These are phyloP conservation scores for Dinochytrium kinnereticum DNA, from an alignment of 371 early-diverging fungal genomes.

Conservation along the genomic window DNA sequence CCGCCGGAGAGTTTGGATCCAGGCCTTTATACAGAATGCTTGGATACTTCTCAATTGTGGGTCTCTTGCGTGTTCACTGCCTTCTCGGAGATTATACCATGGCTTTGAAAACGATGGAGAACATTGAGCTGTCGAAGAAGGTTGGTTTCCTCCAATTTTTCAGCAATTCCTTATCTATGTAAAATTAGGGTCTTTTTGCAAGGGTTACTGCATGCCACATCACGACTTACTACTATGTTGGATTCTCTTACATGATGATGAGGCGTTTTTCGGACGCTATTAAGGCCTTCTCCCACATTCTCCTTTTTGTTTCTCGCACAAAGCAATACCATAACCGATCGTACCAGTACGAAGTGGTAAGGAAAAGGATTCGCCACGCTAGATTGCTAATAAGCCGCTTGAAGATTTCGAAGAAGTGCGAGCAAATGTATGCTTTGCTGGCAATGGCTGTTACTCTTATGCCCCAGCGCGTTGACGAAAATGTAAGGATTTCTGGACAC, in stretches of 20 bases:
- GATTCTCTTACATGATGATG: slow-evolving; percentile 98
- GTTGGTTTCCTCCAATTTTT: slow-evolving; percentile 24
- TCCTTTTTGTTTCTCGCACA: slow-evolving; percentile 87
- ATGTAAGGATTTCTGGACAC: slow-evolving; percentile 28
- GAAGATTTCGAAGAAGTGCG: slow-evolving; percentile 83
- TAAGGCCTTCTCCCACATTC: slow-evolving; percentile 87
- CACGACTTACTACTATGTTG: slow-evolving; percentile 94
- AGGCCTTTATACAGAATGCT: slow-evolving; percentile 88
- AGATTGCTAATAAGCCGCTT: background rate
- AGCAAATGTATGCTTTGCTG: slow-evolving; percentile 87
- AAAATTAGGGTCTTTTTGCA: slow-evolving; percentile 77
- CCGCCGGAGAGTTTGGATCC: slow-evolving; percentile 50
- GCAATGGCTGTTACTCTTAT: slow-evolving; percentile 89
- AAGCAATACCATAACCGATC: slow-evolving; percentile 92
- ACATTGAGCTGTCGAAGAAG: slow-evolving; percentile 90
- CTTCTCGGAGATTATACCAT: slow-evolving; percentile 92
- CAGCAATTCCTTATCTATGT: background rate
- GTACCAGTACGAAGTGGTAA: slow-evolving; percentile 88
- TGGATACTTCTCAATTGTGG: slow-evolving; percentile 95
- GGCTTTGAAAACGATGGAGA: slow-evolving; percentile 94
- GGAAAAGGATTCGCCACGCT: slow-evolving; percentile 8
- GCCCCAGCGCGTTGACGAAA: slow-evolving; percentile 93
- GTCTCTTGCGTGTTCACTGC: slow-evolving; percentile 92
- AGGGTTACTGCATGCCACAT: slow-evolving; percentile 95
- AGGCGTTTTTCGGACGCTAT: slow-evolving; percentile 94